These are phyloP conservation scores for Liriodendron chinense DNA, from an alignment of 164 flowering plant species.

Conservation along the genomic window DNA sequence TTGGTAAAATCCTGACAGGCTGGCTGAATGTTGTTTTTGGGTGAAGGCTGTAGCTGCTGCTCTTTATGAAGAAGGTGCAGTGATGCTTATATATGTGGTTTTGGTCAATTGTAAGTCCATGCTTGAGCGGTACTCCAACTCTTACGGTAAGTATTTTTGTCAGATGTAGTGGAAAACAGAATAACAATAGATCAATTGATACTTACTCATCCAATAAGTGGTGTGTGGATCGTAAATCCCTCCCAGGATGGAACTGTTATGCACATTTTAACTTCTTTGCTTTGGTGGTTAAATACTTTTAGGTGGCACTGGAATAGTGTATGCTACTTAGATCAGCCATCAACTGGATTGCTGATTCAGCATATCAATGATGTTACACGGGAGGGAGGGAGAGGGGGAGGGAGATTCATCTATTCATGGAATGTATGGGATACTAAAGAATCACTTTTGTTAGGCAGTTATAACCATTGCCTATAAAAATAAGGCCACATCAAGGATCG, in stretches of 20 bases:
- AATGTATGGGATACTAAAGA: no score
- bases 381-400: no score
- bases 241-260: background rate
- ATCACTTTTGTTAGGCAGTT: no score
- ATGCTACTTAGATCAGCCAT: no score
- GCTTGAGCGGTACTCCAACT: slow-evolving; percentile 92
- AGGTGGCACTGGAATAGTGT: no score
- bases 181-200: background rate
- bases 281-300: no score
- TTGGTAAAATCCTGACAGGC: background rate
- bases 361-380: no score
- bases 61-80: slow-evolving; percentile 89
- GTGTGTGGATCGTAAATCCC: background rate
- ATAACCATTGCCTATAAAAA: no score
- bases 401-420: no score
- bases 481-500: no score
- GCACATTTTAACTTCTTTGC: background rate
- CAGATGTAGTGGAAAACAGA: background rate
- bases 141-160: slow-evolving; percentile 51
- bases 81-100: slow-evolving; percentile 65
- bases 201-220: background rate
- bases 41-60: slow-evolving; percentile 80
- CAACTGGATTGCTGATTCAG: no score
- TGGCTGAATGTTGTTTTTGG: slow-evolving; percentile 16
- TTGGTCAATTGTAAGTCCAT: slow-evolving; percentile 75